These are phyloP conservation scores for Colletotrichum viniferum DNA, from an alignment of 2,329 filamentous ascomycete species.

Conservation along the genomic window DNA sequence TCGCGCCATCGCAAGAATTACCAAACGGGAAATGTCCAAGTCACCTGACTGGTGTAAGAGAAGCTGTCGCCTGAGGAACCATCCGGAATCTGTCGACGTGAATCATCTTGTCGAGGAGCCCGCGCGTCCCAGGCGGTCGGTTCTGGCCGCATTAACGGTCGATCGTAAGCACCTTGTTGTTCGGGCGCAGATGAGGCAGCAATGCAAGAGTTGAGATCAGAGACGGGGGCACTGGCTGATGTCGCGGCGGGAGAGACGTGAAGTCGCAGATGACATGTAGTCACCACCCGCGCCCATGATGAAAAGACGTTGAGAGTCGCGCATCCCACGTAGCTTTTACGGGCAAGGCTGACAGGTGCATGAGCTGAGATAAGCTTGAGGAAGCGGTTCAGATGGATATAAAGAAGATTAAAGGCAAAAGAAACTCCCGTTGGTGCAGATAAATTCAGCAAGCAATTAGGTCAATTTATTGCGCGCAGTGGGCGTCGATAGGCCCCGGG, in stretches of 20 bases:
- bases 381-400: conserved; percentile 11
- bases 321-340: background rate
- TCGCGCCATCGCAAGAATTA: background rate
- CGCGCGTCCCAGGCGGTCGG: background rate
- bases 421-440: background rate
- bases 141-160: background rate
- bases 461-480: background rate
- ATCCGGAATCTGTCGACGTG: background rate
- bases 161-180: background rate
- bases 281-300: background rate
- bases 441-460: background rate
- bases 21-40: background rate
- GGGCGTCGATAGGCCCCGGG: background rate
- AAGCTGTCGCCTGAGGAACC: background rate
- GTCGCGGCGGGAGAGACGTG: background rate
- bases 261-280: background rate
- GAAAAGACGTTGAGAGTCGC: background rate
- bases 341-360: conserved; percentile 8
- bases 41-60: background rate
- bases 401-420: background rate
- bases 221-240: background rate
- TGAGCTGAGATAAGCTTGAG: background rate
- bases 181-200: background rate
- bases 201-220: background rate
- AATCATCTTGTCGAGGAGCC: background rate